phyloP scores from a whole-genome alignment of 108 stramenopile genomes.

The Asterionellopsis glacialis region DNA sequence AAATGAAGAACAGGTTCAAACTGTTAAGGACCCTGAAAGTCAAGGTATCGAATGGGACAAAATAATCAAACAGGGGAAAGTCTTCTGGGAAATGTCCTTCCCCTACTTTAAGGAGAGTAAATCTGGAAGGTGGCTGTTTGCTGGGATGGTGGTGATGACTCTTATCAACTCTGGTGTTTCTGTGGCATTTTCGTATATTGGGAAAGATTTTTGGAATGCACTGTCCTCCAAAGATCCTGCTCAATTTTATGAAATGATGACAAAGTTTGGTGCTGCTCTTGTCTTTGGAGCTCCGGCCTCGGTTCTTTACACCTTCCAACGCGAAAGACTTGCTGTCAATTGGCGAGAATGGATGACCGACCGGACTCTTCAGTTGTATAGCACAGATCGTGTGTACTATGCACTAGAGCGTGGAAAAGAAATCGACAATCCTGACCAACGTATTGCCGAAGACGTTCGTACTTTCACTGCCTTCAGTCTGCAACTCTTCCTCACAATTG shows the following conservation, averaged over 20 bases:
- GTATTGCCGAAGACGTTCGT: conserved; percentile 93
- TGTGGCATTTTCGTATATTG: conserved; percentile 88
- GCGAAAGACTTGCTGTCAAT: conserved; percentile 58
- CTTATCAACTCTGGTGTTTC: conserved; percentile 79
- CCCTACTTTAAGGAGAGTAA: conserved; percentile 86
- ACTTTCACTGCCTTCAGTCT: conserved; percentile 85
- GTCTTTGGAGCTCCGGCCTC: conserved; percentile 79
- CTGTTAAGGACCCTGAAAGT: background rate
- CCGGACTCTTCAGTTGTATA: conserved; percentile 71
- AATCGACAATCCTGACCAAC: conserved; percentile 94
- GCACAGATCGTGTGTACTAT: conserved; percentile 79
- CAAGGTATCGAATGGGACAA: conserved; percentile 10
- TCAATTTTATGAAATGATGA: conserved; percentile 70
- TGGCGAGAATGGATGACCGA: conserved; percentile 94
- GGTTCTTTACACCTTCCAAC: conserved; percentile 79
- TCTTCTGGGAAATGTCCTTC: conserved; percentile 79
- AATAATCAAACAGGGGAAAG: conserved; percentile 22
- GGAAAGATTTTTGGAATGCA: conserved; percentile 92
- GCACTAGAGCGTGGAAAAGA: conserved; percentile 53
- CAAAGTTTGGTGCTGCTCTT: conserved; percentile 67
- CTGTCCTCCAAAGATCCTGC: conserved; percentile 70
- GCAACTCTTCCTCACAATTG: conserved; percentile 82
- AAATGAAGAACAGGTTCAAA: no score
- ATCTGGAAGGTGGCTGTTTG: conserved; percentile 67
- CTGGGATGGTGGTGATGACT: conserved; percentile 74